A percentile compares a stretch with the other conserved stretches of the same genome.
Evolutionary conservation across 768 basidiomycete genomes (phyloP).

Genomic region (Mrakia blollopis): DNA sequence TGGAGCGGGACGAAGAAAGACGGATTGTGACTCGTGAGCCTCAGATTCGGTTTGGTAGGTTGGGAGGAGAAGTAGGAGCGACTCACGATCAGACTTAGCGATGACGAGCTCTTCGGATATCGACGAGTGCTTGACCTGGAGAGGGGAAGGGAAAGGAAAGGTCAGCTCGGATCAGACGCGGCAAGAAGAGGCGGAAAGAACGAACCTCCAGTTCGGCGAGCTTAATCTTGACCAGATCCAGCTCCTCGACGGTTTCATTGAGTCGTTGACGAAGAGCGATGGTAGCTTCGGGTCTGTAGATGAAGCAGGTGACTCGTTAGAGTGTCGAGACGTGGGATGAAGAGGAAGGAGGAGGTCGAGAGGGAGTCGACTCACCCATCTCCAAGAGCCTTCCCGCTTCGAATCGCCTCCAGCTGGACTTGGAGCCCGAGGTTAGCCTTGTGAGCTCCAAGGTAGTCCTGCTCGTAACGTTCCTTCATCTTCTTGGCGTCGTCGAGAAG

Average conservation of each 20-base stretch:
- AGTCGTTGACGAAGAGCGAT: slow-evolving; percentile 81
- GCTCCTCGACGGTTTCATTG: slow-evolving; percentile 78
- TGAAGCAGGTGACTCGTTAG: background rate
- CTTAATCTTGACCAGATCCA: slow-evolving; percentile 64
- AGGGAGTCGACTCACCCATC: slow-evolving; percentile 58
- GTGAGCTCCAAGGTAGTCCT: slow-evolving; percentile 77
- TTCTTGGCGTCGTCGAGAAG: slow-evolving; percentile 83
- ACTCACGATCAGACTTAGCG: slow-evolving; percentile 75
- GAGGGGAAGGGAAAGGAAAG: slow-evolving; percentile 41
- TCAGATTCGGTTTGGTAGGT: background rate
- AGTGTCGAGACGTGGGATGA: background rate
- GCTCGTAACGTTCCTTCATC: slow-evolving; percentile 83
- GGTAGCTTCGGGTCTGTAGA: slow-evolving; percentile 74
- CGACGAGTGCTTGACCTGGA: slow-evolving; percentile 54
- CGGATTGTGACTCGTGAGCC: too few relatives aligned
- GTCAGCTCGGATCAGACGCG: background rate
- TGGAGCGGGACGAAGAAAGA: slow-evolving; percentile 40
- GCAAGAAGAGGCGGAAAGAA: background rate
- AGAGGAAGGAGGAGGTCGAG: too few relatives aligned
- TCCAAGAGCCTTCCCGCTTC: slow-evolving; percentile 74
- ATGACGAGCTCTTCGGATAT: slow-evolving; percentile 58
- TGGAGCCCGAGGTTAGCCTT: slow-evolving; percentile 74
- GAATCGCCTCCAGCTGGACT: slow-evolving; percentile 78
- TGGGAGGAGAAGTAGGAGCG: background rate
- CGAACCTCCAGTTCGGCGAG: slow-evolving; percentile 65